Evolutionary conservation across 352 stramenopile genomes (phyloP), one percentile per base, ranked within the genome.

Genomic region (Phytopythium cucurbitacearum): DNA sequence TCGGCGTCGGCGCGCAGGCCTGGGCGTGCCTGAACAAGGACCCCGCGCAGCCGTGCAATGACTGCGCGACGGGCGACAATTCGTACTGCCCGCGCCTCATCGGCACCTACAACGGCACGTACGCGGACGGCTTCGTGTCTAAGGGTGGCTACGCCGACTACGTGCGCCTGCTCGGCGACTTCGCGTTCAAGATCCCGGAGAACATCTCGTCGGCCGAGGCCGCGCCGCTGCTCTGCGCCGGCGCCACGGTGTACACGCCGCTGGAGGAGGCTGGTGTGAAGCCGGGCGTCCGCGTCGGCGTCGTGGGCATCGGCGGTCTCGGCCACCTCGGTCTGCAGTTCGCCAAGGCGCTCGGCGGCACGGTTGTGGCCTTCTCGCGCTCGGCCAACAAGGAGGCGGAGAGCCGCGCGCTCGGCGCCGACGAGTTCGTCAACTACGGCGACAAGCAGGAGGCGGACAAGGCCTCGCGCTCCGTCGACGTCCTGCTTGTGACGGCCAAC

Each of bases 321-420:
- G 87, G 87, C 32, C 88, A 97, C 64, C 62, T 96, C 48, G 85
- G 56, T 10, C 69, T 96, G 46, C 91, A 96, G 61, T 86, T 95
- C 46, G 75, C 66, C n/a, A 69, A 77, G n/a, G 86, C 80, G 7
- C 68, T 96, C 39, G 79, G 76, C 15, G 67, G 62, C 9, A 57
- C 85, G 0, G 71, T 83, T 6, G 74, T 85, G 15, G 83, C 85
- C 3, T 73, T 96, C 55, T 91, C 77, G 8, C 73, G 72, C 41
- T 80, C 67, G 36, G 51, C 57, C 4, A 75, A 54, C 35, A 96
- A 96, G 64, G 69, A 85, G 45, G 55, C 43, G 0, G 64, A 80
- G 41, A 75, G 76, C 9, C 48, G 57, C 13, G 51, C 62, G 11
- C 69, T 96, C 13, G 81, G 83, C n/a, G 84, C 80, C 1, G 48